These are phyloP conservation scores for Phytophthora tentaculata DNA, from an alignment of 352 stramenopile species.

Conservation along the genomic window DNA sequence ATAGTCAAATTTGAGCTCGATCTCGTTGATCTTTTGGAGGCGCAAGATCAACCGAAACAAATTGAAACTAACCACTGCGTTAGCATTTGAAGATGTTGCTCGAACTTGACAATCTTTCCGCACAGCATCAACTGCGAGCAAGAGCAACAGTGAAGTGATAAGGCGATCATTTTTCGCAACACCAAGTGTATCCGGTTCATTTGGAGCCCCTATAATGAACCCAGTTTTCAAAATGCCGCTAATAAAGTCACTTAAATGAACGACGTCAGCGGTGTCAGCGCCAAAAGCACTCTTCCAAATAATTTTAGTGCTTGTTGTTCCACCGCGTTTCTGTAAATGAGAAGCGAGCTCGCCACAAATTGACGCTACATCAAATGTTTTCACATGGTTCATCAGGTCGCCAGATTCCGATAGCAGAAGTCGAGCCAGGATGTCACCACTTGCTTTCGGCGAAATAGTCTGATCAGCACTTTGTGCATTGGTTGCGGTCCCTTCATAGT, in stretches of 20 bases:
- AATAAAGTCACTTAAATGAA: slow-evolving; percentile 60
- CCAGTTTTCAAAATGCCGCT: slow-evolving; percentile 44
- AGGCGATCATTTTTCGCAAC: slow-evolving; percentile 25
- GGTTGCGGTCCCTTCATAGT: slow-evolving; percentile 22
- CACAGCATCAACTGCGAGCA: slow-evolving; percentile 54
- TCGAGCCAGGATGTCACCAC: slow-evolving; percentile 44
- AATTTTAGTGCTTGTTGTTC: slow-evolving; percentile 33
- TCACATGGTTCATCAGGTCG: slow-evolving; percentile 37
- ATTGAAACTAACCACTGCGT: slow-evolving; percentile 37
- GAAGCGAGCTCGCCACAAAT: slow-evolving; percentile 40
- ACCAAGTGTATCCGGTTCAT: not conserved
- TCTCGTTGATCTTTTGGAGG: slow-evolving; percentile 50
- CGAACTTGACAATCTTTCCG: slow-evolving; percentile 30
- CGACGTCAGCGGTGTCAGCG: slow-evolving; percentile 23
- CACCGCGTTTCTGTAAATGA: slow-evolving; percentile 46
- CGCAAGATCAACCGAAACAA: slow-evolving; percentile 58
- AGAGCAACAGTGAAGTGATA: slow-evolving; percentile 45
- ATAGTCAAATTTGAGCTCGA: slow-evolving; percentile 58
- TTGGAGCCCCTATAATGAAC: slow-evolving; percentile 22
- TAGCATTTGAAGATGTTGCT: not conserved
- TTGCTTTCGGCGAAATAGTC: slow-evolving; percentile 13
- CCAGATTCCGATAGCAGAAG: slow-evolving; percentile 30
- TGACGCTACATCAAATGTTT: slow-evolving; percentile 34
- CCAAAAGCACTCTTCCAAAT: slow-evolving; percentile 65
- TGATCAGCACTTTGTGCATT: not conserved